Evolutionary conservation across 441 rosid species (phyloP).

Genomic region (Metrosideros polymorpha): DNA sequence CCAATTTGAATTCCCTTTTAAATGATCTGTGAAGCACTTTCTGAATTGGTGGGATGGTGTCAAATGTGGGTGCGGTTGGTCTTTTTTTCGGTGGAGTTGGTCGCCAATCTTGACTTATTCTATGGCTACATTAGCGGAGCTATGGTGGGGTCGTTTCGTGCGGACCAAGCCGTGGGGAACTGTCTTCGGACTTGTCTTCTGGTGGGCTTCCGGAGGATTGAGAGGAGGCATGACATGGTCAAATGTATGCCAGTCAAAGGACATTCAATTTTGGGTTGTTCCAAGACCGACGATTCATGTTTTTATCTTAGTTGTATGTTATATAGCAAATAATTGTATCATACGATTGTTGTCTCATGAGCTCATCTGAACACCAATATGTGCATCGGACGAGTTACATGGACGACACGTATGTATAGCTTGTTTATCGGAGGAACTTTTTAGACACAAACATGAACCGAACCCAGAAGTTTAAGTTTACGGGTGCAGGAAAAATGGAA

Average conservation of each 20-base stretch:
- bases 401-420: background rate
- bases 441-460: background rate
- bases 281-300: background rate
- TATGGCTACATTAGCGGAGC: background rate
- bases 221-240: background rate
- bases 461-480: no score
- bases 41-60: background rate
- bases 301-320: background rate
- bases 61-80: background rate
- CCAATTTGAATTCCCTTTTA: background rate
- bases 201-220: background rate
- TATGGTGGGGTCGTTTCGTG: background rate
- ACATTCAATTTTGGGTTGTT: rapidly evolving
- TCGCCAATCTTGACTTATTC: background rate
- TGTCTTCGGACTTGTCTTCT: background rate
- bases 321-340: no score
- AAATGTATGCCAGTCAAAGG: background rate
- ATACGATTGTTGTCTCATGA: background rate
- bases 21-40: background rate
- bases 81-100: background rate
- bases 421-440: background rate
- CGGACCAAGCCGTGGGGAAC: background rate
- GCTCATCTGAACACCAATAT: background rate
- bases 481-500: no score
- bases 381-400: background rate